Percentiles rank a stretch among this genome's conserved stretches.
Conservation (phyloP, 257 asterid species). For the Catharanthus roseus region DNA sequence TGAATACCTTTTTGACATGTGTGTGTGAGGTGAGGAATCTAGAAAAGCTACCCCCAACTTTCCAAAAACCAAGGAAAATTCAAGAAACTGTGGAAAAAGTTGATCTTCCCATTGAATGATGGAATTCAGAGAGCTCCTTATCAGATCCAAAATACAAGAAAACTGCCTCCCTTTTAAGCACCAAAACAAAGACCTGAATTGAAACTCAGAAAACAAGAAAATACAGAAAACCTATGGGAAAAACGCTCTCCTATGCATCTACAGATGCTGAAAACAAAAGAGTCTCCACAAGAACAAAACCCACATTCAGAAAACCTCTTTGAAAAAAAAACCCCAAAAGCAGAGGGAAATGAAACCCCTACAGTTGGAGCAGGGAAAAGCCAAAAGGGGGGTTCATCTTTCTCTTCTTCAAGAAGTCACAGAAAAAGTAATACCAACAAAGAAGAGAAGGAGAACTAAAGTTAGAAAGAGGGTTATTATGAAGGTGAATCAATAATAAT, state of each 20-base stretch:
- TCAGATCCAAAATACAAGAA: conserved; percentile 19
- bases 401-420: background rate
- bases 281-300: background rate
- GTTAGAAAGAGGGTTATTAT: background rate
- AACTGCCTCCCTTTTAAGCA: background rate
- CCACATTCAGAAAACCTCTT: background rate
- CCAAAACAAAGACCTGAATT: background rate
- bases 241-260: background rate
- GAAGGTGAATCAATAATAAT: background rate
- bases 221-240: background rate
- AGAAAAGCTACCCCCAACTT: conserved; percentile 44
- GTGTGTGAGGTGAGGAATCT: conserved; percentile 52
- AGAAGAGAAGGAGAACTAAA: background rate
- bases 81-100: conserved; percentile 19
- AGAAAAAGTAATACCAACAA: background rate
- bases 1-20: conserved; percentile 35
- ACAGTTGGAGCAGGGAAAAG: background rate
- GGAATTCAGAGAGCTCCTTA: conserved; percentile 16
- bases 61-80: conserved; percentile 49
- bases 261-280: background rate
- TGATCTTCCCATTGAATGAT: conserved; percentile 39
- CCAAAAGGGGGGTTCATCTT: background rate
- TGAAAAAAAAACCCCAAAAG: background rate
- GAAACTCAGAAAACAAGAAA: background rate
- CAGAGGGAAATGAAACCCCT: conserved; percentile 4